Evolutionary conservation across 257 asterid species (phyloP).

Genomic region (Solanum boliviense): DNA sequence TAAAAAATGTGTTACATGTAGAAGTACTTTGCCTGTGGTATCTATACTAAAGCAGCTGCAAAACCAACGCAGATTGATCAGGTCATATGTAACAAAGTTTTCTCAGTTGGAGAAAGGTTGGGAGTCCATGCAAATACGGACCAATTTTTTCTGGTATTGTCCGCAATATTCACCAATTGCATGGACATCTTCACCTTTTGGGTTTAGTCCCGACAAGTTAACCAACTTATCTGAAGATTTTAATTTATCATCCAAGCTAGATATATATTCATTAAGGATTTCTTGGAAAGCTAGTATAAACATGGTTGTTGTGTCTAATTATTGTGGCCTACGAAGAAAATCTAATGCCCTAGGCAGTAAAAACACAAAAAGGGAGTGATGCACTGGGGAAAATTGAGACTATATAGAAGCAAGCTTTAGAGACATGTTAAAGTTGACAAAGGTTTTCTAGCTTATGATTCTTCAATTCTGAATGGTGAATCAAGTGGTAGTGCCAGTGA

Average conservation of each 20-base stretch:
- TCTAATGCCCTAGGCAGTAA: constrained; percentile 70
- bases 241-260: constrained; percentile 43
- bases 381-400: no score
- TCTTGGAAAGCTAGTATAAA: constrained; percentile 68
- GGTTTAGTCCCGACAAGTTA: constrained; percentile 52
- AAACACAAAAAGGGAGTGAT: no score
- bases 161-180: constrained; percentile 77
- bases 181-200: constrained; percentile 55
- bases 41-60: no score
- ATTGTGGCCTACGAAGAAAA: constrained; percentile 75
- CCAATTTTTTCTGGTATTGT: constrained; percentile 78
- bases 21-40: no score
- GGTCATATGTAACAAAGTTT: not conserved
- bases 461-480: no score
- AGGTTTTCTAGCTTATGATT: no score
- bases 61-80: no score
- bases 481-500: no score
- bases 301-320: constrained; percentile 92
- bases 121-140: constrained; percentile 84
- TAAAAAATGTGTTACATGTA: no score
- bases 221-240: constrained; percentile 26
- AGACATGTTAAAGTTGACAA: no score
- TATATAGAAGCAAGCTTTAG: no score
- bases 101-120: constrained; percentile 59
- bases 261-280: constrained; percentile 49